Percentiles rank a stretch among this genome's conserved stretches.
These are phyloP conservation scores for Cyathus olla DNA, from an alignment of 1,284 basidiomycete genomes.

Conservation along the genomic window DNA sequence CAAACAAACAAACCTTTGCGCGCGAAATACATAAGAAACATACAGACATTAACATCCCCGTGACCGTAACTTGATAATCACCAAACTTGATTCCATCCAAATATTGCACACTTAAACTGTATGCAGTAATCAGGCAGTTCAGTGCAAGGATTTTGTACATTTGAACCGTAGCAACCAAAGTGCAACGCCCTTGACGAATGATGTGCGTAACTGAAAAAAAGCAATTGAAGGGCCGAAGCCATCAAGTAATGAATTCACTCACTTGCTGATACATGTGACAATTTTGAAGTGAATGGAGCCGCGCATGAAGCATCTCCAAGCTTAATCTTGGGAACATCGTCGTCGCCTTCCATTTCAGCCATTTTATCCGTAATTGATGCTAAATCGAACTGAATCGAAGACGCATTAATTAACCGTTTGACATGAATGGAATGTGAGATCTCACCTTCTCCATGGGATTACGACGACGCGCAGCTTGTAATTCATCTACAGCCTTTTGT, in stretches of 20 bases:
- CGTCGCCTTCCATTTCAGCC: conserved; percentile 92
- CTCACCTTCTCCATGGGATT: conserved; percentile 93
- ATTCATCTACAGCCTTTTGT: conserved; percentile 75
- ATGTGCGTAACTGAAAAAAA: conserved; percentile 84
- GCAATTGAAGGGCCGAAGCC: conserved; percentile 5
- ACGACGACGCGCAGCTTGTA: conserved; percentile 74
- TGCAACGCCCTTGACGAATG: conserved; percentile 96
- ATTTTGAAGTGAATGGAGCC: conserved; percentile 96
- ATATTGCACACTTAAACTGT: conserved; percentile 95
- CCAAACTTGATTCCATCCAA: conserved; percentile 98
- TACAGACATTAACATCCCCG: conserved; percentile 96
- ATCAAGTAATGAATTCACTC: conserved; percentile 41
- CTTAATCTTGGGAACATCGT: conserved; percentile 96
- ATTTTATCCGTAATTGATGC: conserved; percentile 89
- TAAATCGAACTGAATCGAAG: conserved; percentile 80
- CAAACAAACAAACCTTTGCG: conserved; percentile 78
- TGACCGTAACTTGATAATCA: conserved; percentile 94
- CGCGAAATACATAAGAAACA: conserved; percentile 97
- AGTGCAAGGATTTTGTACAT: conserved; percentile 99
- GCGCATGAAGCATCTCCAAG: conserved; percentile 97
- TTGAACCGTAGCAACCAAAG: conserved; percentile 95
- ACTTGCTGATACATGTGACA: conserved; percentile 94
- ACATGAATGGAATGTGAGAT: conserved; percentile 47
- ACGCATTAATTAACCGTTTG: background rate
- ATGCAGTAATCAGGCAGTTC: conserved; percentile 96